These are phyloP conservation scores for Albophoma yamanashiensis DNA, from an alignment of 2,329 filamentous ascomycete species.

Conservation along the genomic window DNA sequence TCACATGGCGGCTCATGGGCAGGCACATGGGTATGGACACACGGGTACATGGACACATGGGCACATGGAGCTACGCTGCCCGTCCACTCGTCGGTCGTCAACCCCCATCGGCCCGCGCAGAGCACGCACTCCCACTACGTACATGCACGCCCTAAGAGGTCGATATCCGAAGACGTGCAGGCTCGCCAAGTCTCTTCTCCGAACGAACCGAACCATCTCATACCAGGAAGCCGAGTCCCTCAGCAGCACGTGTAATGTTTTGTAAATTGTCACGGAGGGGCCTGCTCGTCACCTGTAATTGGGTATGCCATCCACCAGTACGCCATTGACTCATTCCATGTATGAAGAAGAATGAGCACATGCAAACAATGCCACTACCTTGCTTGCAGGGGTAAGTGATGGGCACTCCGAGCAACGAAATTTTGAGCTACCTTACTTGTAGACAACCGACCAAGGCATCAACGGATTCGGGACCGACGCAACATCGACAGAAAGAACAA, in stretches of 20 bases:
- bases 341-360: not conserved
- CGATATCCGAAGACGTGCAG: constrained; percentile 1
- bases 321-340: not conserved
- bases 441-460: too few species aligned
- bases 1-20: not conserved
- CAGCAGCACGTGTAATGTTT: not conserved
- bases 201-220: too few species aligned
- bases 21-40: too few species aligned
- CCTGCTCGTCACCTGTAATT: not conserved
- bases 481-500: not conserved
- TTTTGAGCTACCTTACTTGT: not conserved
- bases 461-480: too few species aligned
- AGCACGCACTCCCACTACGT: not conserved
- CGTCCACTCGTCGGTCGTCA: not conserved
- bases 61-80: not conserved
- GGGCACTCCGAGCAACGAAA: not conserved
- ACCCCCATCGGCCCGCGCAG: not conserved
- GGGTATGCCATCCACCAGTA: not conserved
- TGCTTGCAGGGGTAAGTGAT: not conserved
- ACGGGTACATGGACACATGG: not conserved
- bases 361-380: not conserved
- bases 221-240: not conserved
- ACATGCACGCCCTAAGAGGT: not conserved
- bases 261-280: not conserved
- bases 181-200: not conserved